Conservation (phyloP, 1,139 yeast species). For the Pichia sp. region DNA sequence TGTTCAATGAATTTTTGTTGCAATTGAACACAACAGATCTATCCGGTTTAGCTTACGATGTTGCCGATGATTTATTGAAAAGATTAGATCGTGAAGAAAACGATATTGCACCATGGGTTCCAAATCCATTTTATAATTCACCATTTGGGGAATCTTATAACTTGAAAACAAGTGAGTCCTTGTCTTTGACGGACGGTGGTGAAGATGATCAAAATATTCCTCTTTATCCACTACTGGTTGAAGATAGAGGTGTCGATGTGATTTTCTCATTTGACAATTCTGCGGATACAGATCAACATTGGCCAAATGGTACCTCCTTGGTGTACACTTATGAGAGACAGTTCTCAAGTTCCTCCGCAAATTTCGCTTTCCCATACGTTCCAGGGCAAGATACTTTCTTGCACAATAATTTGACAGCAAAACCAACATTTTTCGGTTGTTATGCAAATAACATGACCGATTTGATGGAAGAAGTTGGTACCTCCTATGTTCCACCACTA, state of each 20-base stretch:
- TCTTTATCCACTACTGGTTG: constrained; percentile 64
- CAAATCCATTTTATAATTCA: constrained; percentile 45
- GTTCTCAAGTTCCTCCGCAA: constrained; percentile 51
- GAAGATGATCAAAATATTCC: constrained; percentile 80
- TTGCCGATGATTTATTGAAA: constrained; percentile 36
- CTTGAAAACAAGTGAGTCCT: constrained; percentile 36
- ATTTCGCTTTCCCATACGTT: constrained; percentile 72
- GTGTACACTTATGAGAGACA: constrained; percentile 56
- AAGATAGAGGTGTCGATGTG: constrained; percentile 64
- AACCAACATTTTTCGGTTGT: constrained; percentile 85
- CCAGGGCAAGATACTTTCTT: constrained; percentile 68
- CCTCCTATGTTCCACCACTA: constrained; percentile 51
- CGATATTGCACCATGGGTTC: constrained; percentile 31
- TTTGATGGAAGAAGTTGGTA: constrained; percentile 28
- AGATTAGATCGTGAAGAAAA: constrained; percentile 36
- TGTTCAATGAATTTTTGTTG: constrained; percentile 64
- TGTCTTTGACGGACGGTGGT: constrained; percentile 83
- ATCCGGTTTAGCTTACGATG: constrained; percentile 37
- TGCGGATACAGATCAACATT: constrained; percentile 59
- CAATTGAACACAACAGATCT: constrained; percentile 48
- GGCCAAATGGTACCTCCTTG: constrained; percentile 78
- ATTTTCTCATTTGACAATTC: constrained; percentile 80
- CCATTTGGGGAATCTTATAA: constrained; percentile 34
- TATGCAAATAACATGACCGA: constrained; percentile 57
- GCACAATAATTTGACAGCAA: constrained; percentile 48